A percentile compares a stretch with the other conserved stretches of the same genome.
Conservation (phyloP, 2,329 filamentous ascomycete genomes). For the Tricladium varicosporioides region DNA sequence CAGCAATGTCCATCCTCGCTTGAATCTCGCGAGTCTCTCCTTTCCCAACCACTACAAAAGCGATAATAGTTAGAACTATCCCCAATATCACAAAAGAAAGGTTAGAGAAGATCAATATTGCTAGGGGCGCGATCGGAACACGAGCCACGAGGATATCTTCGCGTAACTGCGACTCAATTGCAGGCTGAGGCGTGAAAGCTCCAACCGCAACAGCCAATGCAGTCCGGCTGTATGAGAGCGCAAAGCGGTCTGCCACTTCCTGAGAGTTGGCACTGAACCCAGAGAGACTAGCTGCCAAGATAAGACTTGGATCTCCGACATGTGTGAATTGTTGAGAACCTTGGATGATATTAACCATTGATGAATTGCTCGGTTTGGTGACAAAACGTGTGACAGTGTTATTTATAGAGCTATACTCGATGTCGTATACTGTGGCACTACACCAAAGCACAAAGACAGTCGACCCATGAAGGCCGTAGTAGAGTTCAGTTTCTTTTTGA, state of each 20-base stretch:
- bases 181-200: not conserved
- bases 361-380: not conserved
- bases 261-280: not conserved
- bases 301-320: not conserved
- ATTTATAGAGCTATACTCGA: constrained; percentile 1
- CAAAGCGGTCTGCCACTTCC: not conserved
- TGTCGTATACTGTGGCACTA: not conserved
- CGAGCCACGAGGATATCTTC: not conserved
- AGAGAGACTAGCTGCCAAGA: not conserved
- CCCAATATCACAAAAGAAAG: constrained; percentile 1
- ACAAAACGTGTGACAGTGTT: not conserved
- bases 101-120: not conserved
- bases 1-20: constrained; percentile 1
- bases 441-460: not conserved
- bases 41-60: not conserved
- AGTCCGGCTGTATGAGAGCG: not conserved
- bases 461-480: not conserved
- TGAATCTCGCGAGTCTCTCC: constrained; percentile 1
- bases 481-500: not conserved
- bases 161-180: not conserved
- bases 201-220: not conserved
- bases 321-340: not conserved
- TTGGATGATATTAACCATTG: not conserved
- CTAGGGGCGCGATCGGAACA: not conserved
- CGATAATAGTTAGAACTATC: not conserved